phyloP scores from a whole-genome alignment of 2,329 filamentous ascomycete genomes.

The Karstenula rhodostoma region DNA sequence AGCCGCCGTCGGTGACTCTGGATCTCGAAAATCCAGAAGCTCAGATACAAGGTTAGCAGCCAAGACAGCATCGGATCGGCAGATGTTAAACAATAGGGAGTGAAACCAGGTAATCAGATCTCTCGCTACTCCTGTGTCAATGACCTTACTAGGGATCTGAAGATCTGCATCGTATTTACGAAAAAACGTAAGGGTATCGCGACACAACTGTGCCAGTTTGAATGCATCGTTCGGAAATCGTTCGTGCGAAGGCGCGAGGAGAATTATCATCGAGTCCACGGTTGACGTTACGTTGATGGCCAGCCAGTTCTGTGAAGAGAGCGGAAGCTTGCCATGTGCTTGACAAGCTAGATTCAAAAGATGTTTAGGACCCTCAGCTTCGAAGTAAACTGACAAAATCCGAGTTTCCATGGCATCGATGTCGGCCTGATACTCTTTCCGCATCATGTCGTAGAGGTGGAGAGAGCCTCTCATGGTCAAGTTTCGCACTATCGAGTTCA shows the following conservation, averaged over 20 bases:
- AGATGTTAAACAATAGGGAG: constrained; percentile 33
- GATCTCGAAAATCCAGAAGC: constrained; percentile 33
- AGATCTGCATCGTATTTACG: constrained; percentile 39
- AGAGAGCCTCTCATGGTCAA: constrained; percentile 23
- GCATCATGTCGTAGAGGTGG: constrained; percentile 36
- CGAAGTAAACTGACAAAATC: constrained; percentile 36
- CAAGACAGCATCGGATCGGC: constrained; percentile 35
- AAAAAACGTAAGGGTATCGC: constrained; percentile 34
- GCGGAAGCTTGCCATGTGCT: constrained; percentile 30
- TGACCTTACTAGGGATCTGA: constrained; percentile 35
- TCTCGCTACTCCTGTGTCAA: constrained; percentile 34
- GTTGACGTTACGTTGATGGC: constrained; percentile 29
- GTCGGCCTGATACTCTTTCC: constrained; percentile 38
- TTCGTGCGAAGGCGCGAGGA: constrained; percentile 11
- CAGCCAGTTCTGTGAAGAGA: constrained; percentile 26
- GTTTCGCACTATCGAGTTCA: constrained; percentile 33
- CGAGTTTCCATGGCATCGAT: constrained; percentile 26
- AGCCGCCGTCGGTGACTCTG: constrained; percentile 33
- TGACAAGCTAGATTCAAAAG: constrained; percentile 34
- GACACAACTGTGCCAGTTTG: constrained; percentile 30
- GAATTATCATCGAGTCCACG: constrained; percentile 22
- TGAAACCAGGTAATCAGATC: constrained; percentile 37
- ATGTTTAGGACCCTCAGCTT: constrained; percentile 34
- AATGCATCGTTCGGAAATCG: constrained; percentile 13
- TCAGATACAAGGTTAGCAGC: constrained; percentile 36